A percentile compares a stretch with the other conserved stretches of the same genome.
Evolutionary conservation across 1,139 yeast species (phyloP).

Genomic region (Geotrichum histeridarum): DNA sequence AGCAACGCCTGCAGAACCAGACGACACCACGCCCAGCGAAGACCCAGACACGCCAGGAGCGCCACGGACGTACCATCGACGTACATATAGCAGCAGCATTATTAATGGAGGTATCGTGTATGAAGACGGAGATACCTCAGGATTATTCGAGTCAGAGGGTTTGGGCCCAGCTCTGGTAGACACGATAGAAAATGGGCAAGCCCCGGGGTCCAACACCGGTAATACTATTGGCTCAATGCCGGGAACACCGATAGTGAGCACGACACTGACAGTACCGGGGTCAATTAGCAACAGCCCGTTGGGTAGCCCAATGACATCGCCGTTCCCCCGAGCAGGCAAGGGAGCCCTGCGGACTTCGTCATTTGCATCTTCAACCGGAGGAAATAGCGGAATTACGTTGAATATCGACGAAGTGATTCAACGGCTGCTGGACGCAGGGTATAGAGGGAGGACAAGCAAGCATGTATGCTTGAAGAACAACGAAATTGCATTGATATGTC

Average conservation of each 20-base stretch:
- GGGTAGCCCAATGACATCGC: constrained; percentile 12
- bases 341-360: constrained; percentile 9
- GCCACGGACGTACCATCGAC: constrained; percentile 13
- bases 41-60: constrained; percentile 2
- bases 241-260: not conserved
- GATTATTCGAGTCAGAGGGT: constrained; percentile 3
- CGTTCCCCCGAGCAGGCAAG: constrained; percentile 9
- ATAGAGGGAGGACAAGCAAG: constrained; percentile 86
- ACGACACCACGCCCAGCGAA: not conserved
- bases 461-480: constrained; percentile 80
- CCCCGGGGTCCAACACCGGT: too few species aligned
- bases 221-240: not conserved
- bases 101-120: constrained; percentile 16
- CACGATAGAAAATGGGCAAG: too few species aligned
- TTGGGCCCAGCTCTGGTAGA: not conserved
- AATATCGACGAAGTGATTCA: constrained; percentile 88
- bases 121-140: constrained; percentile 2
- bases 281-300: constrained; percentile 6
- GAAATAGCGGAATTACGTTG: constrained; percentile 37
- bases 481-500: constrained; percentile 82
- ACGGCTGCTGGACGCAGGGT: constrained; percentile 88
- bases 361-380: constrained; percentile 12
- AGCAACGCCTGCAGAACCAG: constrained; percentile 9
- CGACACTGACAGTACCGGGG: constrained; percentile 2
- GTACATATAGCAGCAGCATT: constrained; percentile 17